Conservation (phyloP, 2,329 filamentous ascomycete species). For the Neofusicoccum cordaticola region DNA sequence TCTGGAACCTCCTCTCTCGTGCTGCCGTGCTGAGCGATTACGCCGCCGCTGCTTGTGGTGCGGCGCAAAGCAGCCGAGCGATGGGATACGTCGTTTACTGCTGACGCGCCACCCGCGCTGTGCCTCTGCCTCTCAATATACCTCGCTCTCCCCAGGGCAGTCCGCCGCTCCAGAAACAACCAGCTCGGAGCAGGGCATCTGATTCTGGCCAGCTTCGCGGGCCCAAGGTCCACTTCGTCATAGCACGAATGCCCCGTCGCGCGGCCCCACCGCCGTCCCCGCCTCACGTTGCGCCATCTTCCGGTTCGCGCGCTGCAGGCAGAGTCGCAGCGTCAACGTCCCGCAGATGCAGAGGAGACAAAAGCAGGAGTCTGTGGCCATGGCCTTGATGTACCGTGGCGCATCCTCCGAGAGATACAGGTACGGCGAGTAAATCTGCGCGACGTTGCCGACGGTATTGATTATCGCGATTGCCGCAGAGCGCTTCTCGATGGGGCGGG, state of each 20-base stretch:
- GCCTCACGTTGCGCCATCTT: background rate
- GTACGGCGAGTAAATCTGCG: background rate
- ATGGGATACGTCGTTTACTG: too few relatives aligned
- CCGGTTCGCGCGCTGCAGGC: slow-evolving; percentile 6
- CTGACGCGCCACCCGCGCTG: too few relatives aligned
- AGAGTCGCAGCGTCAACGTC: background rate
- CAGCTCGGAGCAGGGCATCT: background rate
- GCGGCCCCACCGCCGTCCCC: slow-evolving; percentile 3
- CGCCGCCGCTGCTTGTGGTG: too few relatives aligned
- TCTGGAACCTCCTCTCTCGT: background rate
- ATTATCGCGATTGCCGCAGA: slow-evolving; percentile 1
- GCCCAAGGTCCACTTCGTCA: background rate
- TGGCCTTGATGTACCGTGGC: background rate
- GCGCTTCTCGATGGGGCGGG: background rate
- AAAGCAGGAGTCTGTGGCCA: background rate
- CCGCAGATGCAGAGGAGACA: background rate
- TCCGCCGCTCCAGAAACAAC: background rate
- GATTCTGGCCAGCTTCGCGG: background rate
- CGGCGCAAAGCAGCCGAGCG: too few relatives aligned
- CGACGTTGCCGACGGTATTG: background rate
- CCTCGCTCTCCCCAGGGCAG: too few relatives aligned
- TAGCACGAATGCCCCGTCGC: background rate
- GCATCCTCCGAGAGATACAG: background rate
- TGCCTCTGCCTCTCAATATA: background rate
- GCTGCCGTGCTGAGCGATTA: too few relatives aligned